Base-by-base conservation (phyloP, 805 yeast species). In the Ogataea minuta region DNA sequence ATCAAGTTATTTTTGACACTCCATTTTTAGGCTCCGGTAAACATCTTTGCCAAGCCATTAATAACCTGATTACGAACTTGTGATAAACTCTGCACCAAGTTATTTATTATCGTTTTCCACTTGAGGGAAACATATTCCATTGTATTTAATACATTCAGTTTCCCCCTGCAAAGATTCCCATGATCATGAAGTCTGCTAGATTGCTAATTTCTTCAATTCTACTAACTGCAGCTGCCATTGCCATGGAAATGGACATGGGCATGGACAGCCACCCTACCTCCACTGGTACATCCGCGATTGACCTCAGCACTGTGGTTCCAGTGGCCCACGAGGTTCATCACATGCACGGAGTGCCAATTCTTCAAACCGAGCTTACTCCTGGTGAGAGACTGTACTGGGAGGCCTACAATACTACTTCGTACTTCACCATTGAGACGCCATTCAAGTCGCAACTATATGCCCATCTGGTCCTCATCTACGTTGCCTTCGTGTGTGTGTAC, bases 381-480 rank as follows among this genome's bases (percentile, higher is more conserved):
- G 84, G 79, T 31, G 96, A 89, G 60, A 66, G 78, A 39, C 57
- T 71, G 19, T 90, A 74, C 61, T 90, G 97, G 97, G 79, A 78
- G 34, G 57, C 62, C 17, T 90, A 89, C 62, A 79, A 84, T 54
- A 78, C 95, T 10, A 82, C 91, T 2, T 80, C 87, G 3, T 89
- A 72, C 59, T 79, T 86, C 63, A 79, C 76, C 6, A 55, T 75
- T 9, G 72, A 70, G 0, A 50, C 72, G 2, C 71, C 77, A 3
- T 71, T 71, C 48, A 72, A 77, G 41, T 43, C 68, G 10, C 71
- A 80, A 1, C 63, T 89, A 20, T 68, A 68, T 46, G 50, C 68
- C 28, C 96, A 89, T 54, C 63, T 79, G 8, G 49, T 58, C 2
- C 58, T 76, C 3, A 56, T 76, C 10, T 35, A 68, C 2, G 8